A percentile compares a stretch with the other conserved stretches of the same genome.
Conservation (phyloP, 2,329 filamentous ascomycete species). For the Beauveria brongniartii region DNA sequence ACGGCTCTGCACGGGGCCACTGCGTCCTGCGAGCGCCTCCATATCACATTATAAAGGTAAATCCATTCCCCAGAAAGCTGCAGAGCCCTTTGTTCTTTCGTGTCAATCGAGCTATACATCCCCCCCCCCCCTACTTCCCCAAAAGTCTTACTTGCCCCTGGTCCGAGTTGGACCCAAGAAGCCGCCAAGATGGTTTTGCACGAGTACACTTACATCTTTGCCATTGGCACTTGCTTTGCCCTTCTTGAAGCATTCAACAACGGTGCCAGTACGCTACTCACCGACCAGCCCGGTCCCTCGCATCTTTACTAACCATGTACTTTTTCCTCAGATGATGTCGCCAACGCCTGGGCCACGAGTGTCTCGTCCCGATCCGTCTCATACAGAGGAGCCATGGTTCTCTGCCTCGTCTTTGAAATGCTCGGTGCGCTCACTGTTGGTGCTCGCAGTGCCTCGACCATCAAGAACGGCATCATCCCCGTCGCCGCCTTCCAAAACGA, state of each 20-base stretch:
- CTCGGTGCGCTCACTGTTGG: constrained; percentile 59
- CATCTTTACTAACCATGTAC: not conserved
- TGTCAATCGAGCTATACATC: not conserved
- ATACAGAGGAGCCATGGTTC: constrained; percentile 60
- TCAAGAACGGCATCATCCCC: constrained; percentile 71
- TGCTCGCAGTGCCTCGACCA: constrained; percentile 63
- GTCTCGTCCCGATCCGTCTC: constrained; percentile 72
- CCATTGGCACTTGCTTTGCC: constrained; percentile 68
- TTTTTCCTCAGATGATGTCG: constrained; percentile 59
- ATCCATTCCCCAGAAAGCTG: not conserved
- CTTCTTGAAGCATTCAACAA: constrained; percentile 73
- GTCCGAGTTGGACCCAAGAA: not conserved
- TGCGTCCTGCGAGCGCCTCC: not conserved
- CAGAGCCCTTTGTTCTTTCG: not conserved
- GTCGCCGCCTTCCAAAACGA: constrained; percentile 48
- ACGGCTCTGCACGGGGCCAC: not conserved
- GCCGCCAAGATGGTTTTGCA: constrained; percentile 45
- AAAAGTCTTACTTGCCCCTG: not conserved
- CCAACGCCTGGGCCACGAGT: constrained; percentile 74
- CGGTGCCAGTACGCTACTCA: constrained; percentile 56
- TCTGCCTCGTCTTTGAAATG: constrained; percentile 61
- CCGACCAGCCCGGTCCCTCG: not conserved
- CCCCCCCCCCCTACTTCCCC: not conserved
- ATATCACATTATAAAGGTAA: not conserved
- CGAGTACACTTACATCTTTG: constrained; percentile 64